A percentile compares a stretch with the other conserved stretches of the same genome.
phyloP scores from a whole-genome alignment of 2,329 filamentous ascomycete species.

The Whalleya microplaca region DNA sequence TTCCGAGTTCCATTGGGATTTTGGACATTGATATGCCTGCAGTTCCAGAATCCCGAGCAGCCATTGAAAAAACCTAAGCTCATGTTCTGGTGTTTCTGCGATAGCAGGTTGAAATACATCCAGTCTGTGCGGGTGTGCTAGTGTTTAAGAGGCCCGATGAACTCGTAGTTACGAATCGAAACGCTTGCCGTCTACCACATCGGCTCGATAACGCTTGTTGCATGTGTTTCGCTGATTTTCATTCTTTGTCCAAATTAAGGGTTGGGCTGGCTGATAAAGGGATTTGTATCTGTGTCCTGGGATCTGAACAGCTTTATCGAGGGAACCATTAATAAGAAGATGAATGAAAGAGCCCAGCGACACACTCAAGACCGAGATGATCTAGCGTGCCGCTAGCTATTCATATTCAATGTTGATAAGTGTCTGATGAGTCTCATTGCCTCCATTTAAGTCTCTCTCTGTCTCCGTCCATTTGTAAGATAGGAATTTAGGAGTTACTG shows the following conservation, averaged over 20 bases:
- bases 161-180: conserved; percentile 18
- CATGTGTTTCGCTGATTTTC: conserved; percentile 23
- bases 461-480: conserved; percentile 30
- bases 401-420: conserved; percentile 27
- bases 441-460: conserved; percentile 26
- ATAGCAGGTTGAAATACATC: conserved; percentile 16
- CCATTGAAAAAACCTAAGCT: conserved; percentile 8
- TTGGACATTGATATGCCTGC: conserved; percentile 9
- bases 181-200: conserved; percentile 22
- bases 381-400: conserved; percentile 16
- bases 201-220: conserved; percentile 18
- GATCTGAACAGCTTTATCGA: conserved; percentile 19
- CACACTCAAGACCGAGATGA: conserved; percentile 9
- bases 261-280: conserved; percentile 17
- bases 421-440: conserved; percentile 9
- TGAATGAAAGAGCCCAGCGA: conserved; percentile 21
- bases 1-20: conserved; percentile 1
- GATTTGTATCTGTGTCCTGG: conserved; percentile 3
- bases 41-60: conserved; percentile 7
- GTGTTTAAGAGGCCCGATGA: conserved; percentile 9
- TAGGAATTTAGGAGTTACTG: conserved; percentile 38
- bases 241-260: conserved; percentile 22
- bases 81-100: conserved; percentile 4
- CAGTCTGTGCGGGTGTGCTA: conserved; percentile 12
- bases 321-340: conserved; percentile 22